phyloP scores from a whole-genome alignment of 208 protist species.

The Balamuthia mandrillaris region DNA sequence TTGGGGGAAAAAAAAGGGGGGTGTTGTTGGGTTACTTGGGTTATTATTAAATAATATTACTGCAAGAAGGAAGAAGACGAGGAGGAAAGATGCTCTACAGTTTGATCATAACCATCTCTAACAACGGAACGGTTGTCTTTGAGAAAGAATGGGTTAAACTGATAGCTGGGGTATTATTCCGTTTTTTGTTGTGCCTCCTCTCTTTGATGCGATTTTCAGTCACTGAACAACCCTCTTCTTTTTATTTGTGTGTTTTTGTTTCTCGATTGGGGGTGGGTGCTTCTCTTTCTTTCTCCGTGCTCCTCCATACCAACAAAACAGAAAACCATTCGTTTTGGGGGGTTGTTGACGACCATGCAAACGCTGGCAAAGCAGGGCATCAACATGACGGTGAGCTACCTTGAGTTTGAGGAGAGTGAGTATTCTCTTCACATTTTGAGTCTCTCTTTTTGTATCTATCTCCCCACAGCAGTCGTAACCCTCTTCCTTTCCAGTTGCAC shows the following conservation, averaged over 20 bases:
- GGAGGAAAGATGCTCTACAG: not conserved
- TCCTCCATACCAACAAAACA: no score
- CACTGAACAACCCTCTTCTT: no score
- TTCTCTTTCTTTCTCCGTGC: no score
- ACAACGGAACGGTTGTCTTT: not conserved
- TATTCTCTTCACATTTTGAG: not conserved
- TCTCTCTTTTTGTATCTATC: not conserved
- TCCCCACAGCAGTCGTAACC: not conserved
- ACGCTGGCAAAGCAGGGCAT: conserved; percentile 4
- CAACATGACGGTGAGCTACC: not conserved
- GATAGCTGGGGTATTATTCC: not conserved
- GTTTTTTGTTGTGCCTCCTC: not conserved
- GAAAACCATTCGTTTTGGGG: not conserved
- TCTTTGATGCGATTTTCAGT: not conserved
- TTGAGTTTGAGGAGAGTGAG: not conserved
- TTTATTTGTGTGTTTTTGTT: not conserved
- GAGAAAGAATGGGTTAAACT: conserved; percentile 20
- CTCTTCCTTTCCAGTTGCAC: not conserved
- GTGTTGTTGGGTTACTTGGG: no score
- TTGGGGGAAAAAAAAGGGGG: no score
- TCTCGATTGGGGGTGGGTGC: no score
- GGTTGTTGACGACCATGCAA: not conserved
- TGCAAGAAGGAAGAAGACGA: no score
- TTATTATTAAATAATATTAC: no score
- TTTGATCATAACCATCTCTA: not conserved